These are phyloP conservation scores for Ogataea minuta DNA, from an alignment of 805 yeast genomes.

Conservation along the genomic window DNA sequence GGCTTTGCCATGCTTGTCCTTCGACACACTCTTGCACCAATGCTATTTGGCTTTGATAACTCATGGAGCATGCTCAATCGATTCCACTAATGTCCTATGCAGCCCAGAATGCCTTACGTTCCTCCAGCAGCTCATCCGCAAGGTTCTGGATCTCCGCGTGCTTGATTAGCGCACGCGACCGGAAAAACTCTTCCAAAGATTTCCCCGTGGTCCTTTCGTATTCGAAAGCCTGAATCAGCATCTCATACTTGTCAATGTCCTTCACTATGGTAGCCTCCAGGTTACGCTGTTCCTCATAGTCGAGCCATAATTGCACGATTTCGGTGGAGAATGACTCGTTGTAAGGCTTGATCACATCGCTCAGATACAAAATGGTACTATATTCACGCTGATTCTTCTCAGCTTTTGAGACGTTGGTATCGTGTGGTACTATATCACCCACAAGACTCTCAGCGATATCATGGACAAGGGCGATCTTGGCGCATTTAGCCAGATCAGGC, in stretches of 20 bases:
- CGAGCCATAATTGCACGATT: constrained; percentile 73
- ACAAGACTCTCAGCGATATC: constrained; percentile 93
- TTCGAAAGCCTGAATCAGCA: constrained; percentile 78
- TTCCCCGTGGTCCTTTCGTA: constrained; percentile 69
- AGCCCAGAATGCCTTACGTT: constrained; percentile 44
- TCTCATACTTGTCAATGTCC: constrained; percentile 90
- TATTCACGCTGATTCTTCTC: constrained; percentile 86
- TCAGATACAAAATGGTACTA: constrained; percentile 65
- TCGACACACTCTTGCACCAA: constrained; percentile 82
- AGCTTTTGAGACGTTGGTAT: constrained; percentile 57
- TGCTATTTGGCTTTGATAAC: constrained; percentile 89
- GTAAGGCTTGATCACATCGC: constrained; percentile 61
- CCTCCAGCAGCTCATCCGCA: constrained; percentile 56
- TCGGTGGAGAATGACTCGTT: constrained; percentile 61
- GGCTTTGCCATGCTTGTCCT: constrained; percentile 66
- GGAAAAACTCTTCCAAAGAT: constrained; percentile 68
- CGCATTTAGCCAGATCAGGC: constrained; percentile 64
- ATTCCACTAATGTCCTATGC: constrained; percentile 16
- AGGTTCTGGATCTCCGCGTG: constrained; percentile 67
- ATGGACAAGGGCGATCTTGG: constrained; percentile 83
- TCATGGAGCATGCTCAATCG: constrained; percentile 40
- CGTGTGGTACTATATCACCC: constrained; percentile 90
- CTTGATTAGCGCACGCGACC: constrained; percentile 60
- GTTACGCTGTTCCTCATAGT: constrained; percentile 81
- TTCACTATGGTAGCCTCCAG: constrained; percentile 87